Evolutionary conservation across 768 basidiomycete species (phyloP), one percentile per base, ranked within the genome.

Genomic region (Mycena latifolia): DNA sequence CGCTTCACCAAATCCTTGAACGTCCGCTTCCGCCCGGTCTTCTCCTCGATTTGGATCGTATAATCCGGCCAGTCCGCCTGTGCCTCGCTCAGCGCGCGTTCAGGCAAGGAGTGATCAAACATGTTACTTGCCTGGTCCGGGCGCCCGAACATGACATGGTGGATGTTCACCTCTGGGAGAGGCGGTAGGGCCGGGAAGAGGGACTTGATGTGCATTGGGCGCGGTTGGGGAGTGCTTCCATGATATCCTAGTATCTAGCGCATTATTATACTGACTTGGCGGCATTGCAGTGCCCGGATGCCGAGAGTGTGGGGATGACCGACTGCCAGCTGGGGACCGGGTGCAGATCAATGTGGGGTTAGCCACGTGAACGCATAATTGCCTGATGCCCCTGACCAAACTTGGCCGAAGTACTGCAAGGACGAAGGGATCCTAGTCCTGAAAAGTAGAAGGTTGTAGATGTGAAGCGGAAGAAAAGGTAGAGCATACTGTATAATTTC

Each of bases 171-270:
- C 20, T 85, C 82, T 3, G 86, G 85, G 6, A 81, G 59, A 0
- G 78, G 55, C 17, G 89, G 88, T 0, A 86, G 73, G 0, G 86
- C 80, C 6, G 89, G 87, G 67, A 80, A 91, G 35, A 78, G 77
- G 6, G 91, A 92, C 65, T 82, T 86, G 73, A 89, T 65, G 71
- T 83, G 76, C 89, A 92, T 90, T 35, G 64, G 50, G 35, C 18
- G 22, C 17, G 41, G 50, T 5, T 5, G 33, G 20, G 17, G 45
- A 15, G 20, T 45, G 25, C 17, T 20, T 28, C 22, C 48, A 22
- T 20, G 48, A 51, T 31, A 57, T n/a, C n/a, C n/a, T n/a, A n/a
- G n/a, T n/a, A n/a, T n/a, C n/a, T n/a, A n/a, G n/a, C 17, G 2
- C 2, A 22, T 2, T 29, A 55, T 56, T 56, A 56, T 46, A 46